Evolutionary conservation across 768 basidiomycete genomes (phyloP).

Genomic region (Mycena amicta): DNA sequence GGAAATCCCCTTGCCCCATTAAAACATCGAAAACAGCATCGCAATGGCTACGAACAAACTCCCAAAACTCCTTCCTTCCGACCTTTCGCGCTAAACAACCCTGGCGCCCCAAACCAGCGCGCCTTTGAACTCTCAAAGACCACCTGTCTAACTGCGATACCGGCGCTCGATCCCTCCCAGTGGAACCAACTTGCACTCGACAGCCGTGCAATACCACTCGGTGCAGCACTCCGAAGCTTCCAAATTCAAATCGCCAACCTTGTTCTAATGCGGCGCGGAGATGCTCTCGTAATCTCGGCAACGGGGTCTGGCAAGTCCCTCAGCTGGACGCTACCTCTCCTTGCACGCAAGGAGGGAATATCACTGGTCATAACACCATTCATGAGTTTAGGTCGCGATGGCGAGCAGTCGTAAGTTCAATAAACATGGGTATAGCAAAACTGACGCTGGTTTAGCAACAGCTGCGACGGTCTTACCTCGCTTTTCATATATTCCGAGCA

Average conservation of each 20-base stretch:
- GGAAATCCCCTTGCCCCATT: no score
- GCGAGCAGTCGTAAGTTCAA: slow-evolving; percentile 16
- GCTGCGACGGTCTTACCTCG: background rate
- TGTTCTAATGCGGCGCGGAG: slow-evolving; percentile 15
- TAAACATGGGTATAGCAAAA: background rate
- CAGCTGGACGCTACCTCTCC: slow-evolving; percentile 24
- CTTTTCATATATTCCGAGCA: slow-evolving; percentile 19
- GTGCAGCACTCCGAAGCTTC: background rate
- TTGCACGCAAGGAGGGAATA: slow-evolving; percentile 22
- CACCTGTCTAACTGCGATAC: background rate
- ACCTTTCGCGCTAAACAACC: background rate
- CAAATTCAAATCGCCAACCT: slow-evolving; percentile 24
- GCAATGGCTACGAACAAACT: background rate
- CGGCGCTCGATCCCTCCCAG: background rate
- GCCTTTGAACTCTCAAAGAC: background rate
- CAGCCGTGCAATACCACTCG: background rate
- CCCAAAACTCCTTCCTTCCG: background rate
- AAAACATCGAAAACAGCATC: no score
- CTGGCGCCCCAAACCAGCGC: background rate
- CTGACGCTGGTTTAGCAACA: slow-evolving; percentile 2
- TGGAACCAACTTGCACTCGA: slow-evolving; percentile 2
- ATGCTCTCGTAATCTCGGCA: slow-evolving; percentile 24
- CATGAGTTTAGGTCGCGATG: slow-evolving; percentile 27
- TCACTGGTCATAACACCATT: slow-evolving; percentile 27
- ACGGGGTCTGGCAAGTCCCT: slow-evolving; percentile 28